Base-by-base conservation (phyloP, 2,329 filamentous ascomycete species). In the Lithohypha guttulata region DNA sequence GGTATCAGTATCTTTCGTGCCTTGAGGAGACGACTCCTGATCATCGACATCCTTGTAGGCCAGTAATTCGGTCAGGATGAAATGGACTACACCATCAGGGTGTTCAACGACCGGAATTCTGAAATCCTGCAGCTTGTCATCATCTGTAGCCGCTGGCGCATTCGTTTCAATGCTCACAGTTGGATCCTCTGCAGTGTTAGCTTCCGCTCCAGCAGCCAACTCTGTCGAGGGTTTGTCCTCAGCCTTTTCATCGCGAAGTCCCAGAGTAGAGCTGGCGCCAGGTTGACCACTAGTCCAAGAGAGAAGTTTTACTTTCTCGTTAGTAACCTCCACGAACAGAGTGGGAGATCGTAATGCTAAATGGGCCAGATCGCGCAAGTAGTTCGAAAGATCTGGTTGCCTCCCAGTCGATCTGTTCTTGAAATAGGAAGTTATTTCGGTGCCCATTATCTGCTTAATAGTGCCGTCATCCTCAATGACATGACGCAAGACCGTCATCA, bases 11-110 rank as follows among this genome's bases (percentile, higher is more conserved):
- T 53, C 37, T 65, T 62, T 2, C n/a, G n/a, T n/a, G n/a, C n/a
- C n/a, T n/a, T n/a, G n/a, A n/a, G n/a, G n/a, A n/a, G n/a, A n/a
- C n/a, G 54, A 44, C 43, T 87, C 81, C 53, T 82, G 87, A 54
- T 96, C 89, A 25, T 93, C 84, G 4, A 94, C 85, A 55, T 94
- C 87, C 53, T 82, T 81, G 62, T 93, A 96, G 35, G 84, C 87
- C 41, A 95, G 70, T 31, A 98, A 68, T 58, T 98, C 91, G 42
- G 84, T 93, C 3, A 98, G 76, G 15, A 98, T 69, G 60, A 94
- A 98, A 54, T 96, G 85, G 42, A 98, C 80, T 3, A 98, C 85
- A 3, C 91, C 91, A 59, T 96, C 91, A 0, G 89, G 85, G 46
- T 91, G 86, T 58, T 95, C 87, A 4, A 95, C 78, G 9, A 87